phyloP scores from a whole-genome alignment of 1,284 basidiomycete genomes.

The Paramarasmius palmivorus region DNA sequence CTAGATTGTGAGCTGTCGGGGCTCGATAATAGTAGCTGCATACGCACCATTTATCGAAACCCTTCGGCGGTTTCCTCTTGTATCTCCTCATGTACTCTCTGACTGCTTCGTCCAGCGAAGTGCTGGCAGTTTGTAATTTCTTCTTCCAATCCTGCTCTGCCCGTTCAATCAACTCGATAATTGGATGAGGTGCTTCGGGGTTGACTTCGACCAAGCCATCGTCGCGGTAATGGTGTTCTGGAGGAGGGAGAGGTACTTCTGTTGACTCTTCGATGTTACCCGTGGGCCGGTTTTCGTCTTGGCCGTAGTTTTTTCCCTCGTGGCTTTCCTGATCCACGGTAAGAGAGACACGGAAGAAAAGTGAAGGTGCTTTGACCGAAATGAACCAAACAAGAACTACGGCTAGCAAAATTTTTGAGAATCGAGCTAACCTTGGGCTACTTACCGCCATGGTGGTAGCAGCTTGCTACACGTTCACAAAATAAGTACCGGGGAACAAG shows the following conservation, averaged over 20 bases:
- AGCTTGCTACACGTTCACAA: too few relatives aligned
- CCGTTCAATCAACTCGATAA: constrained; percentile 53
- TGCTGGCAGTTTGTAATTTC: constrained; percentile 54
- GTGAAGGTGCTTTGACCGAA: constrained; percentile 4
- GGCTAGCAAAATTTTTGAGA: constrained; percentile 1
- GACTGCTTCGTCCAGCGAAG: constrained; percentile 53
- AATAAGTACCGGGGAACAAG: too few relatives aligned
- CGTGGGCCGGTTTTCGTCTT: background rate
- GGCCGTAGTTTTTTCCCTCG: background rate
- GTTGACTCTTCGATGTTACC: background rate
- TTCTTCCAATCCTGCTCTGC: constrained; percentile 52
- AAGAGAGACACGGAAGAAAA: constrained; percentile 11
- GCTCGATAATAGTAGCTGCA: background rate
- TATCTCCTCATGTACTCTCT: constrained; percentile 55
- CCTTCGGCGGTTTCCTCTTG: constrained; percentile 46
- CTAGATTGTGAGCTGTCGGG: background rate
- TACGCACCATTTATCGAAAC: constrained; percentile 54
- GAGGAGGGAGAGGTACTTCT: background rate
- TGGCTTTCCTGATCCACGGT: background rate
- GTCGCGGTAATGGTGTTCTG: constrained; percentile 20
- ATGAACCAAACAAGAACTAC: constrained; percentile 7
- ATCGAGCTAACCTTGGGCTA: background rate
- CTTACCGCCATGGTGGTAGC: background rate
- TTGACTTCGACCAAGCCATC: constrained; percentile 41
- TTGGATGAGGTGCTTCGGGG: constrained; percentile 45